Evolutionary conservation across 192 early-diverging fungal genomes (phyloP), one percentile per base, ranked within the genome.

Genomic region (Coemansia erecta): DNA sequence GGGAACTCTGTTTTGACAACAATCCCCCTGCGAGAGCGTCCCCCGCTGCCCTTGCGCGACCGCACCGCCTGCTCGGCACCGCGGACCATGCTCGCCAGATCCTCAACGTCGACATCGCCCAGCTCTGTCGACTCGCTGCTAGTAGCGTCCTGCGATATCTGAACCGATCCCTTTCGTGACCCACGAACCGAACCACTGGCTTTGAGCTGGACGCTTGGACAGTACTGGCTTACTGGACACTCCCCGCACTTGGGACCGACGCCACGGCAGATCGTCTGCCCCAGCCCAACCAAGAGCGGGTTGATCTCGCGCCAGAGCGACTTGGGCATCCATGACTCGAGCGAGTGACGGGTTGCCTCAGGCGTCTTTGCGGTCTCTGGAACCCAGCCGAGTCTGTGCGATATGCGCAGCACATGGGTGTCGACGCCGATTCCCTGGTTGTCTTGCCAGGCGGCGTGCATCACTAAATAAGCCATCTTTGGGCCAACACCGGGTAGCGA

Each of bases 341-440:
- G 68, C 15, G 81, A 85, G 59, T 82, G 77, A 23, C 94, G 69
- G 9, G 94, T 95, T 2, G 78, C 85, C 65, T 97, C 95, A 10
- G 95, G 92, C 19, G 85, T 83, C 42, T 84, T 83, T 11, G 86
- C 82, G 43, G 82, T 83, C 7, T 88, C 90, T 19, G 83, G 81
- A 15, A 89, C 85, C 94, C 94, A 98, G 15, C 92, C 92, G 15
- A 98, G 75, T 7, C 92, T 78, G 56, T 96, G 93, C 18, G 85
- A 49, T 41, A 98, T 97, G 43, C 94, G 84, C 77, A 95, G 90
- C 11, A 97, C 94, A 74, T 98, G 96, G 0, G 90, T 91, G 70
- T 98, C 94, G 13, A 98, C 95, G 2, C 94, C 95, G 72, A 98
- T 98, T 8, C 94, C 95, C 51, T 90, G 89, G 35, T 81, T 89